Conservation (phyloP, 140 eudicot genomes). For the Bidens hawaiensis region DNA sequence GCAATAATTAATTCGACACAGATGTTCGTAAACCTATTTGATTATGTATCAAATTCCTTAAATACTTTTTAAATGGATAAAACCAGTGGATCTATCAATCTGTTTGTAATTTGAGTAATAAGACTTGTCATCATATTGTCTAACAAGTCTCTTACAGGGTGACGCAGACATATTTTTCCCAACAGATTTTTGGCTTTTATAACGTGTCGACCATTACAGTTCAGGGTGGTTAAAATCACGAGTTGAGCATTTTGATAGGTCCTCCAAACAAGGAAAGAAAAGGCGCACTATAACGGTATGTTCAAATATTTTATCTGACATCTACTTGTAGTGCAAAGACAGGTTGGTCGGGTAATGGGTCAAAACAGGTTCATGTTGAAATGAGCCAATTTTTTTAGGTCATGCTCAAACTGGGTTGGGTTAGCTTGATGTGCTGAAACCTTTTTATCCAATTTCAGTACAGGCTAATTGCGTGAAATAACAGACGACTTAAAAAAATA, state of each 20-base stretch:
- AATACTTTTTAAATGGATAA: constrained; percentile 2
- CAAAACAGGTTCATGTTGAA: neutral
- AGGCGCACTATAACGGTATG: constrained; percentile 72
- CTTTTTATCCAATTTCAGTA: too few relatives aligned
- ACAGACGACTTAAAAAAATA: too few relatives aligned
- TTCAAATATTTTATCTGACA: neutral
- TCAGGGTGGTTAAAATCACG: constrained; percentile 72
- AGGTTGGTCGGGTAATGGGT: neutral
- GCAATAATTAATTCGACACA: neutral
- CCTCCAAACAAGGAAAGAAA: constrained; percentile 76
- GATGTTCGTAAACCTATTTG: neutral
- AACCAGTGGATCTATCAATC: neutral
- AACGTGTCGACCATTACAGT: constrained; percentile 81
- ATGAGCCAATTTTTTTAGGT: neutral
- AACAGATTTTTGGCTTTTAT: constrained; percentile 91
- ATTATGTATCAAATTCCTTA: too few relatives aligned
- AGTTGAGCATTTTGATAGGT: constrained; percentile 29
- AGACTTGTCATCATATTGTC: neutral
- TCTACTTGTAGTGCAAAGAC: neutral
- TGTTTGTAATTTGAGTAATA: neutral
- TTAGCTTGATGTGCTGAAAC: neutral
- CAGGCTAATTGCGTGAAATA: too few relatives aligned
- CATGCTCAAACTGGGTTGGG: neutral
- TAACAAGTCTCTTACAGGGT: constrained; percentile 78
- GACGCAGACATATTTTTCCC: constrained; percentile 98